Base-by-base conservation (phyloP, 2,329 filamentous ascomycete genomes). In the Pezicula rhizophila region DNA sequence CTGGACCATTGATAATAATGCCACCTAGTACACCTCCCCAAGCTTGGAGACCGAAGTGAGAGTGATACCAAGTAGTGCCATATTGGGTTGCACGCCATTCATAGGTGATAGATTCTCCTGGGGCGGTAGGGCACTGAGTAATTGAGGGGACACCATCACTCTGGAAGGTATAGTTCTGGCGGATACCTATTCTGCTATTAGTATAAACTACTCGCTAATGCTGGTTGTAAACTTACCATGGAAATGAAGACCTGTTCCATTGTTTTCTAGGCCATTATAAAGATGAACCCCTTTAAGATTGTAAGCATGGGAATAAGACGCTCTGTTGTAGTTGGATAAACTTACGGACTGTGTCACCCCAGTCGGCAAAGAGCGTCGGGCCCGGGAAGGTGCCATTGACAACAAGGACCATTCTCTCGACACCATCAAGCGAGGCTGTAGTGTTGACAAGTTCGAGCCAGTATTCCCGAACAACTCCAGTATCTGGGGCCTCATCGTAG, bases 71-170 rank as follows among this genome's bases (percentile, higher is more conserved):
- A 2, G 68, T 69, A 0, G 71, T 66, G 3, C 80, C 76, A 60
- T 79, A 58, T 38, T 57, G 56, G 3, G 51, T 50, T 17, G 53
- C 56, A 18, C 48, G 42, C 48, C 53, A 60, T n/a, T 23, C 37
- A 38, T 55, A 55, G 18, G 44, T 48, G 31, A 48, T 37, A 5
- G 31, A 43, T n/a, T 34, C 37, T n/a, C 49, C 75, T 0, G 75
- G 73, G 0, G 77, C 66, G 49, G 85, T 78, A 2, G 84, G 82
- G 53, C 84, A 88, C 61, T 88, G 82, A 7, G 74, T 76, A 20
- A 77, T 26, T 10, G 71, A 68, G 31, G 64, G 64, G 1, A 66
- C 65, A 12, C 70, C 70, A 49, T 73, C 70, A 53, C 64, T 63
- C 33, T 68, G 55, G 34, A 66, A 67, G 5, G 62, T 62, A 34